Base-by-base conservation (phyloP, 768 basidiomycete genomes). In the Asterophora lycoperdoides region DNA sequence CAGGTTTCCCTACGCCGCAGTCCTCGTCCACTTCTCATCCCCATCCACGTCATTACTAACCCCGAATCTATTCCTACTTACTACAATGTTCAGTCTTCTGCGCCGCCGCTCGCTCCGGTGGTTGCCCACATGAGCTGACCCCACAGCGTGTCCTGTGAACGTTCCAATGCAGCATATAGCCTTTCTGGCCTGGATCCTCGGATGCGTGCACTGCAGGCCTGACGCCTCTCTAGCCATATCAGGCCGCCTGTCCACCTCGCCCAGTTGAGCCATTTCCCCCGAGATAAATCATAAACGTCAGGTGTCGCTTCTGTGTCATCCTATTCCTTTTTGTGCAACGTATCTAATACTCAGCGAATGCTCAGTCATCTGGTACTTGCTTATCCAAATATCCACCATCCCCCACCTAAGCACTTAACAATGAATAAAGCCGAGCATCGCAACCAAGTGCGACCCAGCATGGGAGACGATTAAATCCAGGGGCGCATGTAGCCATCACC, bases 141-240 rank as follows among this genome's bases (percentile, higher is more conserved):
- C 41, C 28, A 32, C 13, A 32, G 30, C 13, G n/a, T 32, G 37
- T 32, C 37, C 20, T 13, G 14, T 20, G 18, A 18, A 39, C 11
- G 33, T 37, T 46, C 30, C 32, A 36, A n/a, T 50, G 26, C 28
- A 32, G 5, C 11, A 33, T 43, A 32, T 32, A 32, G 14, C 44
- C 26, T 39, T 4, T 39, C 20, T 40, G 28, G 34, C 42, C 14
- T 41, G 39, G 15, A 23, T 33, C 39, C 18, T 51, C 50, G 36
- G 34, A 41, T 15, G 20, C 6, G 23, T 23, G 23, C 19, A 23
- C 18, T 40, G 38, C 47, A 41, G 32, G 40, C 39, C 19, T 44
- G 43, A 51, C 39, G 35, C n/a, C 42, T 36, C 28, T 54, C 35
- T 49, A 52, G 51, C 53, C 53, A 53, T 47, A 56, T 54, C 18